Conservation (phyloP, 371 early-diverging fungal species). For the Apophysomyces ossiformis region DNA sequence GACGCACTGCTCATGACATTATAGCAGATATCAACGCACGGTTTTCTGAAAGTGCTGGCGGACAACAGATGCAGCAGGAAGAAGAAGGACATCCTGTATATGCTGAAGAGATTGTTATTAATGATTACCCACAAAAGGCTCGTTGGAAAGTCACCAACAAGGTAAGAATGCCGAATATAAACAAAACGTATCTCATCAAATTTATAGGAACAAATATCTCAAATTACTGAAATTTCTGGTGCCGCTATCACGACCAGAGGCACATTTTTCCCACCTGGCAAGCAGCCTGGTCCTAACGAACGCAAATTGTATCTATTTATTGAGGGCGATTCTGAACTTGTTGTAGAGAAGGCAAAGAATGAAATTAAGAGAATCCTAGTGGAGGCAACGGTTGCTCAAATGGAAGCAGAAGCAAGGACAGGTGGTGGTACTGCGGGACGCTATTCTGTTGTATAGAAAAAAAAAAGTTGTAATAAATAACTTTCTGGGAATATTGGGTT, state of each 20-base stretch:
- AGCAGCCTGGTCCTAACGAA: constrained; percentile 73
- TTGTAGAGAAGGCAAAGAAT: constrained; percentile 89
- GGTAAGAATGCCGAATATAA: constrained; percentile 42
- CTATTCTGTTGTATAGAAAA: constrained; percentile 50
- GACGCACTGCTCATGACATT: constrained; percentile 27
- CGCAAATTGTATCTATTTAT: constrained; percentile 94
- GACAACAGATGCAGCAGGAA: constrained; percentile 21
- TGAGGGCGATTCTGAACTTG: constrained; percentile 90
- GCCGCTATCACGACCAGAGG: constrained; percentile 96
- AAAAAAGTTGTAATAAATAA: too few species aligned
- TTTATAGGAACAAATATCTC: constrained; percentile 80
- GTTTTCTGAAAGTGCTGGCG: constrained; percentile 21
- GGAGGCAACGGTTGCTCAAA: constrained; percentile 81
- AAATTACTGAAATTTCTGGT: constrained; percentile 90
- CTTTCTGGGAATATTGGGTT: too few species aligned
- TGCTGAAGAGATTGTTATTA: constrained; percentile 92
- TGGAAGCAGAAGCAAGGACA: constrained; percentile 71
- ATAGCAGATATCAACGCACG: constrained; percentile 41
- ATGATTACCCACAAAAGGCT: constrained; percentile 97
- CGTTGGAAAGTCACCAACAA: constrained; percentile 95
- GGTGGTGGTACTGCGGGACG: constrained; percentile 48
- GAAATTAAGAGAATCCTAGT: constrained; percentile 91
- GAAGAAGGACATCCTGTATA: constrained; percentile 49
- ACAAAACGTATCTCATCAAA: constrained; percentile 7
- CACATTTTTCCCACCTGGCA: constrained; percentile 85